Evolutionary conservation across 495 filamentous ascomycete species (phyloP).

Genomic region (Choiromyces venosus): DNA sequence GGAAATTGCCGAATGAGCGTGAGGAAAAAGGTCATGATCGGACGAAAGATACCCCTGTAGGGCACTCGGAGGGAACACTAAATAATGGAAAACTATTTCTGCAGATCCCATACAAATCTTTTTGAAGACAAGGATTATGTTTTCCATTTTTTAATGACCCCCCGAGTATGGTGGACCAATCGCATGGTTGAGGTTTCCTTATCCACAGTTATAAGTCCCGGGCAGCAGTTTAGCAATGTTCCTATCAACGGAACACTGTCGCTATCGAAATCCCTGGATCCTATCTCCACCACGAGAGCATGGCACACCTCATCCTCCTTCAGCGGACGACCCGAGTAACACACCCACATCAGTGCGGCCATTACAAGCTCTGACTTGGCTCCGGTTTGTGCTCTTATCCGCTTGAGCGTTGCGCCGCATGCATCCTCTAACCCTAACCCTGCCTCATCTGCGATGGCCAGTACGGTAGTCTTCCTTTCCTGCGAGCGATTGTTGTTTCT

Average conservation of each 20-base stretch:
- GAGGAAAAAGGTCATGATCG: not conserved
- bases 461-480: not conserved
- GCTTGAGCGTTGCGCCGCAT: not conserved
- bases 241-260: not conserved
- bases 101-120: no score
- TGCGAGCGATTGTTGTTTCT: not conserved
- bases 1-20: not conserved
- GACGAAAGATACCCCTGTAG: not conserved
- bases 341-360: not conserved
- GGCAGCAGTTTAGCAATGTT: not conserved
- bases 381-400: not conserved
- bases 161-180: not conserved
- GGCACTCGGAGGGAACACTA: no score
- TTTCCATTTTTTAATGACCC: no score
- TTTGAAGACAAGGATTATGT: no score
- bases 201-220: constrained; percentile 15
- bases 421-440: not conserved
- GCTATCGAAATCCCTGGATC: not conserved
- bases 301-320: not conserved
- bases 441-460: not conserved
- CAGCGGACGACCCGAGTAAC: not conserved
- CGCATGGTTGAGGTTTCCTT: not conserved
- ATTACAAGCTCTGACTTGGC: not conserved
- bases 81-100: no score
- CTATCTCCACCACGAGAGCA: not conserved